Conservation (phyloP, 371 early-diverging fungal genomes). For the Apophysomyces variabilis region DNA sequence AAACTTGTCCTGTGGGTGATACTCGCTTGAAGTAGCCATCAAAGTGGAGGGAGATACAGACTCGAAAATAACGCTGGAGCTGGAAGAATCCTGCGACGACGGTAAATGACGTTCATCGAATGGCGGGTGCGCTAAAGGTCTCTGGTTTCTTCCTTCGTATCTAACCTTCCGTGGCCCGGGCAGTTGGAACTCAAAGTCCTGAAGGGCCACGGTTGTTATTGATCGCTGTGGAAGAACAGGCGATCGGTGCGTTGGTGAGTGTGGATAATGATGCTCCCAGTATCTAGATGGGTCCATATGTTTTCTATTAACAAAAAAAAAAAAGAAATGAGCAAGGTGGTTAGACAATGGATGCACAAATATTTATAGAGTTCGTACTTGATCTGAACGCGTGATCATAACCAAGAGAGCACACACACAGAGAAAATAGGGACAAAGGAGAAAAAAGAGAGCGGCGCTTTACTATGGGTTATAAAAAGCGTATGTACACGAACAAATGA, state of each 20-base stretch:
- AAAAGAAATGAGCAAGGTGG: neutral
- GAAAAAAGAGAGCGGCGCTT: neutral
- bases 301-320: neutral
- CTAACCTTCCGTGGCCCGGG: neutral
- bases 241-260: slow-evolving; percentile 31
- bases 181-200: neutral
- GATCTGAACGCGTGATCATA: slow-evolving; percentile 6
- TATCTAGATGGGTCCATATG: slow-evolving; percentile 2
- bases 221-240: slow-evolving; percentile 19
- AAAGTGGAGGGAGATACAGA: neutral
- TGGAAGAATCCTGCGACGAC: slow-evolving; percentile 9
- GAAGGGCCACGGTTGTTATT: neutral
- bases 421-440: slow-evolving; percentile 7
- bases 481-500: slow-evolving; percentile 6
- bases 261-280: slow-evolving; percentile 19
- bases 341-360: neutral
- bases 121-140: neutral
- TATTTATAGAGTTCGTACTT: neutral
- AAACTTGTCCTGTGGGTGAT: slow-evolving; percentile 1
- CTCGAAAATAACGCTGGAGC: slow-evolving; percentile 13
- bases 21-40: neutral
- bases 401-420: neutral
- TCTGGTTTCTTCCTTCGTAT: neutral
- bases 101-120: slow-evolving; percentile 4
- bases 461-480: neutral